phyloP scores from a whole-genome alignment of 2,329 filamentous ascomycete genomes.

The Teratosphaeria nubilosa region DNA sequence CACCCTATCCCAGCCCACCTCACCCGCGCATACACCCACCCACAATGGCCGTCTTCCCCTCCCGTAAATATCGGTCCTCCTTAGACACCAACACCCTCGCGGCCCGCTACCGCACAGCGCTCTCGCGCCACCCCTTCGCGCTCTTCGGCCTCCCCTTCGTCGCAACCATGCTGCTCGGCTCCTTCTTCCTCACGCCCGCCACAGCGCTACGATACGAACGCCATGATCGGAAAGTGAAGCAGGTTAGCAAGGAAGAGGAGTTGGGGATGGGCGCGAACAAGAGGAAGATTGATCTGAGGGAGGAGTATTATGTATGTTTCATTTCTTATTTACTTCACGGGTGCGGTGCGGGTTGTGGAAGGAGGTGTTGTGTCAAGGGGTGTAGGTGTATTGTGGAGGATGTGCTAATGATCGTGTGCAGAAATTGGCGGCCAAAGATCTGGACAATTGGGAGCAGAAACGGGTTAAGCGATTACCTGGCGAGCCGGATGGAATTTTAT shows the following conservation, averaged over 20 bases:
- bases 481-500: constrained; percentile 77
- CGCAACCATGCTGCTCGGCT: constrained; percentile 76
- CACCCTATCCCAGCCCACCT: neutral
- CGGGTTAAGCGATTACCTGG: constrained; percentile 81
- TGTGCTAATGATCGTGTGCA: constrained; percentile 28
- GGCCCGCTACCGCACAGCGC: constrained; percentile 62
- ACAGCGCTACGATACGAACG: constrained; percentile 90
- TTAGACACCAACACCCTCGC: constrained; percentile 60
- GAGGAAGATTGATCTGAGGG: constrained; percentile 67
- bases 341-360: too few relatives aligned
- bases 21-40: neutral
- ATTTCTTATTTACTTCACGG: constrained; percentile 17
- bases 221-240: constrained; percentile 79
- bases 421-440: constrained; percentile 75
- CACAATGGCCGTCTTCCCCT: constrained; percentile 26
- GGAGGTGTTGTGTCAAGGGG: constrained; percentile 31
- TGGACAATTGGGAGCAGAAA: constrained; percentile 96
- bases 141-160: constrained; percentile 94
- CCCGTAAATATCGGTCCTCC: constrained; percentile 50
- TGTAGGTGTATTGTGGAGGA: constrained; percentile 3
- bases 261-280: constrained; percentile 64
- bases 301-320: constrained; percentile 71
- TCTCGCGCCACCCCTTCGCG: constrained; percentile 74
- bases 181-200: constrained; percentile 88
- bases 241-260: constrained; percentile 76